Base-by-base conservation (phyloP, 2,329 filamentous ascomycete genomes). In the Pseudogymnoascus sp. region DNA sequence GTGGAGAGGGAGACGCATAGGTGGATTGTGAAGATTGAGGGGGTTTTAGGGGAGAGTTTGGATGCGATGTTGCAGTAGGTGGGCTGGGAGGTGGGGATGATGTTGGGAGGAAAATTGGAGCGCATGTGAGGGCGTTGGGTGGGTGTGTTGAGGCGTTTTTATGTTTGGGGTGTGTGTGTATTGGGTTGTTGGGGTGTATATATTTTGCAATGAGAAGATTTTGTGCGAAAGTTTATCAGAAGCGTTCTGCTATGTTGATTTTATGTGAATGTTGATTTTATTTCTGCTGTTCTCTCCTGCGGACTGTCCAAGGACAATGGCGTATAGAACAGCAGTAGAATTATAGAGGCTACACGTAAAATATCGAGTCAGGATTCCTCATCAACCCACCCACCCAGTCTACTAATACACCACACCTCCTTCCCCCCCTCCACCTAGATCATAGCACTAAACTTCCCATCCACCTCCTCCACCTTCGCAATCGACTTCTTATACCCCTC, bases 1-100 rank as follows among this genome's bases (percentile, higher is more conserved):
- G 93, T 99, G 23, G 95, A 99, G 79, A 81, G 86, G 72, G 93
- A 96, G 79, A 93, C 92, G 38, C 84, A 93, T 73, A 82, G 86
- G 71, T 97, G 95, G 93, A 95, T 97, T 70, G 84, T 88, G 73
- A 87, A 87, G 76, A 96, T 99, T 73, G 93, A 97, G 77, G 87
- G 84, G 57, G 88, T 96, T 31, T 78, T 97, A 62, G 95, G 95
- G 4, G 93, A 97, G 81, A 92, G 88, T 70, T 77, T 97, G 73
- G 91, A 96, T 76, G 86, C 87, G 61, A 97, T 97, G 93, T 80
- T 97, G 78, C 90, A 90, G 77, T 96, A 86, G 61, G 61, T 17
- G 47, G 53, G 8, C 4, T n/a, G 15, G 17, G 31, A 10, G 3
- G 7, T n/a, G 31, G 26, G 17, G 21, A 17, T 26, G 47, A 57